Base-by-base conservation (phyloP, 192 early-diverging fungal species). In the Backusella tarrabulga region DNA sequence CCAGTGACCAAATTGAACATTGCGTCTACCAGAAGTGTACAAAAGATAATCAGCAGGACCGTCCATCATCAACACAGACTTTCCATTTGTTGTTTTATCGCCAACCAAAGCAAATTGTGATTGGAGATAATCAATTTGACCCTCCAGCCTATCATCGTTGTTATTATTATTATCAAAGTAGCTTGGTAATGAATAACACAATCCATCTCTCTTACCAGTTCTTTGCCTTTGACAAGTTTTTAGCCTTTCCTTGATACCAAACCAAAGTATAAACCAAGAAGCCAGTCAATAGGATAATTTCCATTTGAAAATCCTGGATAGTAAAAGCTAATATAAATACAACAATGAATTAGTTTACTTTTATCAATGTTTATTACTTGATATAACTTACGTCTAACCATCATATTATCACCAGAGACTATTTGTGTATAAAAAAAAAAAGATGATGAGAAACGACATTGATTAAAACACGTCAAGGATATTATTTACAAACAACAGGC, bases 91-190 rank as follows among this genome's bases (percentile, higher is more conserved):
- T 11, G 75, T 67, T 29, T 81, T 79, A 73, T 92, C 87, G 36
- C 94, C 94, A 21, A 96, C 88, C 32, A 86, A 83, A 19, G 91
- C 83, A 84, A 95, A 96, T 79, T 96, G 92, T 0, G 78, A 76
- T n/a, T 84, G 83, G 80, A 91, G 70, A 6, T 81, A 78, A 6
- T 71, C 73, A 7, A 76, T 36, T 15, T 76, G 67, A 35, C 54
- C 41, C 38, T 68, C 71, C 19, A 78, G 21, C 81, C 81, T 78
- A 72, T 56, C 26, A 79, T 87, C 29, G 46, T 17, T 44, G 42
- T 46, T 26, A 80, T 50, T 29, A 73, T 50, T 8, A 79, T 14
- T n/a, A 80, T 77, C 32, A 14, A n/a, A 4, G 19, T 6, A 9
- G 5, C 7, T 67, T 67, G 32, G 3, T 21, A 67, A 34, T 32